Conservation (phyloP, 495 filamentous ascomycete species). For the Aspergillus sclerotioniger region DNA sequence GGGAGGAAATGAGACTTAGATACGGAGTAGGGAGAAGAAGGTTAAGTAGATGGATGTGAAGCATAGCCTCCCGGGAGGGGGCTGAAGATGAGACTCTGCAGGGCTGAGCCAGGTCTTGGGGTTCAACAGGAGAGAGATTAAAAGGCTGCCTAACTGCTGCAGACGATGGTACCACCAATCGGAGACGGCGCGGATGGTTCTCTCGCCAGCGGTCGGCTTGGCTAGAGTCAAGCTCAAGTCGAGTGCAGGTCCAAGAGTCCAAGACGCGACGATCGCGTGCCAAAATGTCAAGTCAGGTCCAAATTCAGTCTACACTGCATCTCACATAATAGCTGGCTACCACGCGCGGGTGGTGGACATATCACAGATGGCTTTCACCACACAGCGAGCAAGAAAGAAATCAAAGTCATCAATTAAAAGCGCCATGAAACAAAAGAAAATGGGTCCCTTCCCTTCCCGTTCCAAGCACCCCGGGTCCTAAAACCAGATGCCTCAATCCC, state of each 20-base stretch:
- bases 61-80: too few species aligned
- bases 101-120: too few species aligned
- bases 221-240: not conserved
- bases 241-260: not conserved
- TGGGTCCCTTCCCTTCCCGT: not conserved
- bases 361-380: not conserved
- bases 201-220: not conserved
- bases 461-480: conserved; percentile 3
- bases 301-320: not conserved
- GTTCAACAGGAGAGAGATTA: too few species aligned
- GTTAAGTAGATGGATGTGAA: too few species aligned
- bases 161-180: not conserved
- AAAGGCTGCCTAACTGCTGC: not conserved
- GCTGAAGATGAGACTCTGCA: too few species aligned
- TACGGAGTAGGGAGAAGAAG: too few species aligned
- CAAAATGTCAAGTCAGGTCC: not conserved
- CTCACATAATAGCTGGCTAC: not conserved
- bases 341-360: conserved; percentile 10
- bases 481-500: conserved; percentile 5
- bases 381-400: conserved; percentile 4
- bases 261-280: not conserved
- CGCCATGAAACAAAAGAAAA: conserved; percentile 2
- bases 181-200: not conserved
- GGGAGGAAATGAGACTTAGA: too few species aligned
- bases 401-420: conserved; percentile 4